Evolutionary conservation across 306 rosid species (phyloP), one percentile per base, ranked within the genome.

Genomic region (Cucurbita argyrosperma): DNA sequence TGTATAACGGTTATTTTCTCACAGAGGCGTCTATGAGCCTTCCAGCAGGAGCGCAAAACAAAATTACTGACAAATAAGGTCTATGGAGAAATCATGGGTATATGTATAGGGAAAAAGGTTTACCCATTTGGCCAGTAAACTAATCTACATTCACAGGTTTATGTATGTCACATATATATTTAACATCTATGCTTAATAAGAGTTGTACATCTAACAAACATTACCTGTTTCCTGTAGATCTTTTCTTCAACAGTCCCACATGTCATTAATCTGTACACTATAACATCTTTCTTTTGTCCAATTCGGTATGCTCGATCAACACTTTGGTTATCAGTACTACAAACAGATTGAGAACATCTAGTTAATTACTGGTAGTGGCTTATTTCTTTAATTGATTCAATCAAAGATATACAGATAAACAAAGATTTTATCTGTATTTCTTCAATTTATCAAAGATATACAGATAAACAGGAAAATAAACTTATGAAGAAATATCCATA

Each of bases 281-380:
- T 45, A 68, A 90, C 98, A 87, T 90, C 90, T 87, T 90, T 93
- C 69, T 45, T 87, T 79, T 93, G 98, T 21, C 98, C 98, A 76
- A 94, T 94, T 54, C 98, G 90, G 81, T 94, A 94, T 51, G 98
- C 98, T 42, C 96, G 97, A 79, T 94, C 98, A 71, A 94, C 98
- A 71, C 98, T 94, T 81, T 94, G 97, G 76, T 83, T 90, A 85
- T 94, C 97, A 73, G 86, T 94, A 84, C 97, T 94, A 89, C 83
- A 78, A 80, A 35, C 66, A 60, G 66, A 60, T 30, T 7, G 52
- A 62, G 76, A 81, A 63, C 69, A 74, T 67, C 63, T 46, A 46
- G 50, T 69, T 51, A 21, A 35, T 19, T 7, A 56, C n/a, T 16
- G 19, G 19, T 19, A 30, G 35, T 30, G 35, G 35, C 35, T 30